Base-by-base conservation (phyloP, 2,329 filamentous ascomycete genomes). In the Mycosphaerella sp. region DNA sequence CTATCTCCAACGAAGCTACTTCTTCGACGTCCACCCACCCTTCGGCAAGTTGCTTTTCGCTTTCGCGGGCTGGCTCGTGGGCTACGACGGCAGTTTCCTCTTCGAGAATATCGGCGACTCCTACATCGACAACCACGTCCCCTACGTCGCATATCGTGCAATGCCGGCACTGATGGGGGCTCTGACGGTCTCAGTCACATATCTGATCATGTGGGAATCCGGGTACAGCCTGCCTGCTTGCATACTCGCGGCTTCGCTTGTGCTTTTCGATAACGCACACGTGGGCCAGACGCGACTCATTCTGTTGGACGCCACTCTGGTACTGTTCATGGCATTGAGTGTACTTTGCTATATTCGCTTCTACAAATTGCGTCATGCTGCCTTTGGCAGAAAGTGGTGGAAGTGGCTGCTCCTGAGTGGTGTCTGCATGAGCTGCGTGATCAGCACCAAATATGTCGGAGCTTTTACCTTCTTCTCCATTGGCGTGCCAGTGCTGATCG, bases 21-120 rank as follows among this genome's bases (percentile, higher is more conserved):
- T 98, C 79, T 98, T 98, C 82, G 93, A 98, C 75, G 93, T 98
- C 49, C 93, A 98, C 71, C 93, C 93, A 61, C 93, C 93, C 13
- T 94, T 98, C 64, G 93, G 88, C 71, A 98, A 98, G 78, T 89
- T 98, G 54, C 84, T 98, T 44, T 97, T 97, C 68, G 93, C 90
- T 61, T 82, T 96, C 59, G 89, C 95, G 74, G 93, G 93, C 69
- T 98, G 93, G 93, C 80, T 97, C 49, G 87, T 97, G 47, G 93
- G 93, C 66, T 98, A 95, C 71, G 88, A 97, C 74, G 93, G 93
- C 62, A 84, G 90, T 68, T 98, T 97, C 74, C 83, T 95, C 68
- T 98, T 98, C 72, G 93, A 98, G 63, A 98, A 97, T 75, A 98
- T 98, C 70, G 93, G 93, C 66, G 93, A 97, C 70, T 97, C 91